Percentiles rank a stretch among this genome's conserved stretches.
phyloP scores from a whole-genome alignment of 768 basidiomycete genomes.

The Rhodotorula toruloides region DNA sequence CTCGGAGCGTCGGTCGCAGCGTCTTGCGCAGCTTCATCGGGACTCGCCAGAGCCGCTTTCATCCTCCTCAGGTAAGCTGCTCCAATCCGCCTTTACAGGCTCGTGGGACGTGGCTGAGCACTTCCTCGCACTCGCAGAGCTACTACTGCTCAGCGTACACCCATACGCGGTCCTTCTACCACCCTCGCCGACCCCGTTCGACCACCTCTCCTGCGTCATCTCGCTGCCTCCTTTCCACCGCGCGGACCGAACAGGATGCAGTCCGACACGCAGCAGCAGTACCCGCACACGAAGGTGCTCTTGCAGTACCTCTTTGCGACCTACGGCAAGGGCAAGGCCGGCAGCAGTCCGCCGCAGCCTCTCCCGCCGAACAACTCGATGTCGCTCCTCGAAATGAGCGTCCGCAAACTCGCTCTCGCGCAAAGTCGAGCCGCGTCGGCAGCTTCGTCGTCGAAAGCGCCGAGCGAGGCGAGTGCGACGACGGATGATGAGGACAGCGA shows the following conservation, averaged over 20 bases:
- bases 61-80: too few relatives aligned
- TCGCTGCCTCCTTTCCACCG: background rate
- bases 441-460: constrained; percentile 17
- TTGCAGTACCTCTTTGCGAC: constrained; percentile 28
- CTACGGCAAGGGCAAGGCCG: constrained; percentile 11
- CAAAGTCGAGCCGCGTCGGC: constrained; percentile 28
- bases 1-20: too few relatives aligned
- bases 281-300: constrained; percentile 25
- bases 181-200: too few relatives aligned
- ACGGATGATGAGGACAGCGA: constrained; percentile 31
- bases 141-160: too few relatives aligned
- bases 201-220: background rate
- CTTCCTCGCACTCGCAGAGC: too few relatives aligned
- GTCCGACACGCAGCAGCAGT: background rate
- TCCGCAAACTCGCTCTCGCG: constrained; percentile 32
- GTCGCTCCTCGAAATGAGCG: constrained; percentile 30
- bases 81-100: too few relatives aligned
- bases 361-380: constrained; percentile 1
- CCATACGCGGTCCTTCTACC: too few relatives aligned
- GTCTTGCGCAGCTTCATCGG: too few relatives aligned
- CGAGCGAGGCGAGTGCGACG: constrained; percentile 24
- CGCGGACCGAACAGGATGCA: background rate
- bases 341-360: constrained; percentile 13
- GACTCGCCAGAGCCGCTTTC: too few relatives aligned
- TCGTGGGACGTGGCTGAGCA: too few relatives aligned